Percentiles rank a stretch among this genome's conserved stretches.
Evolutionary conservation across 2,329 filamentous ascomycete genomes (phyloP).

Genomic region (Cladosporium halotolerans): DNA sequence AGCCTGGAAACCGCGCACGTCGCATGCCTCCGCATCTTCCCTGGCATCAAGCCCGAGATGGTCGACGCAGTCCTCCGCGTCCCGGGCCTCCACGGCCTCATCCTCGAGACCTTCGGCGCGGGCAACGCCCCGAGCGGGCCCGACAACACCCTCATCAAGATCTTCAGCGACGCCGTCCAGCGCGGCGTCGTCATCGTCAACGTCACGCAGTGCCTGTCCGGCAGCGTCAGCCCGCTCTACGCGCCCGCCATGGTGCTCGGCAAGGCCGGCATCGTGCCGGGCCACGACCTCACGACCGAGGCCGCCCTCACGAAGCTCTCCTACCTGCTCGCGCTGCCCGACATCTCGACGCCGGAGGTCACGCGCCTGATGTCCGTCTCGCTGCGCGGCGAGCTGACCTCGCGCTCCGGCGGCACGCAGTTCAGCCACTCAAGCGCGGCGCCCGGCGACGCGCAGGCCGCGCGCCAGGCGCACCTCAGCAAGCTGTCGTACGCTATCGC

Average conservation of each 20-base stretch:
- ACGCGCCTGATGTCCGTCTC: constrained; percentile 65
- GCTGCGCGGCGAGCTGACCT: constrained; percentile 79
- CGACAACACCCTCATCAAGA: constrained; percentile 70
- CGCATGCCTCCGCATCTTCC: constrained; percentile 82
- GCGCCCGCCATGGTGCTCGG: constrained; percentile 59
- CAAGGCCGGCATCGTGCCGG: constrained; percentile 79
- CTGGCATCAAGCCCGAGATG: constrained; percentile 85
- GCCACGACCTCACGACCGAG: constrained; percentile 82
- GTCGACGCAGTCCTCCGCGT: constrained; percentile 74
- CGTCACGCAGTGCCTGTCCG: constrained; percentile 72
- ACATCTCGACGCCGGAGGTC: constrained; percentile 59
- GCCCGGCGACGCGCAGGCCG: neutral
- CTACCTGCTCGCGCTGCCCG: constrained; percentile 68
- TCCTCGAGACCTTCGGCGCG: constrained; percentile 88
- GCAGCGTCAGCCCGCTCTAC: constrained; percentile 37
- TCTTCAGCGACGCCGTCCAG: constrained; percentile 69
- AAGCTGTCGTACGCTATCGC: constrained; percentile 75
- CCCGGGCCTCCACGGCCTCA: constrained; percentile 70
- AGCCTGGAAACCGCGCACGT: constrained; percentile 82
- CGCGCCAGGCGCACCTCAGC: constrained; percentile 46
- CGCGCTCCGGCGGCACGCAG: constrained; percentile 30
- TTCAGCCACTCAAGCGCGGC: neutral
- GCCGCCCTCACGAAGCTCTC: constrained; percentile 86
- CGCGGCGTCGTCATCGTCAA: constrained; percentile 83
- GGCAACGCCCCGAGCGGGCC: constrained; percentile 82